These are phyloP conservation scores for Clavaria fumosa DNA, from an alignment of 768 basidiomycete genomes.

Conservation along the genomic window DNA sequence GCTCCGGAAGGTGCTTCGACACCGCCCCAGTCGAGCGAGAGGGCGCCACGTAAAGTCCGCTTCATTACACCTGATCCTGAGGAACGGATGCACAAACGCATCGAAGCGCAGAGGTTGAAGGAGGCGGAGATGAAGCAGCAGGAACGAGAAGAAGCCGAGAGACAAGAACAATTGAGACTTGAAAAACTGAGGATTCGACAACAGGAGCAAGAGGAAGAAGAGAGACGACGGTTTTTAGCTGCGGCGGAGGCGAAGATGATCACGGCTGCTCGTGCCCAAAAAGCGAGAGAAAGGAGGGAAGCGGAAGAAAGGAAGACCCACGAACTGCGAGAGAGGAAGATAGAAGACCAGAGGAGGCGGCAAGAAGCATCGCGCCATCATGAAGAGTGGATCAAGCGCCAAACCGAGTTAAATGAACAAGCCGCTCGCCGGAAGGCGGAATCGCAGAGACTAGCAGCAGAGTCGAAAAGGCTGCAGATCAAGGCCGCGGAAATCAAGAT, in stretches of 20 bases:
- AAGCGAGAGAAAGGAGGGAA: conserved; percentile 25
- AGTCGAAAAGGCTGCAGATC: conserved; percentile 32
- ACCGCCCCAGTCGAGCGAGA: conserved; percentile 5
- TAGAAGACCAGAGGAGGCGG: conserved; percentile 30
- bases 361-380: conserved; percentile 33
- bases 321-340: conserved; percentile 34
- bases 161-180: conserved; percentile 24
- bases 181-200: conserved; percentile 28
- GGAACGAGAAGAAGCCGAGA: conserved; percentile 27
- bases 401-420: conserved; percentile 29
- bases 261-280: conserved; percentile 23
- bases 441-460: conserved; percentile 23
- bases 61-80: conserved; percentile 11
- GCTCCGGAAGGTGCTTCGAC: conserved; percentile 1
- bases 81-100: conserved; percentile 15
- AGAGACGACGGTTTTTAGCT: conserved; percentile 22
- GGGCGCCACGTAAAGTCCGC: conserved; percentile 3
- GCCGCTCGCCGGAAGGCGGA: conserved; percentile 31
- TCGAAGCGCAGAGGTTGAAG: conserved; percentile 13
- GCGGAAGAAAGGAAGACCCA: conserved; percentile 29
- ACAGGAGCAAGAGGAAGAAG: conserved; percentile 30
- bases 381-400: conserved; percentile 38
- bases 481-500: conserved; percentile 29
- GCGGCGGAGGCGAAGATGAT: conserved; percentile 27
- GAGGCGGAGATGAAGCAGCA: conserved; percentile 32